Conservation (phyloP, 2,329 filamentous ascomycete genomes). For the Penicillium sp. region DNA sequence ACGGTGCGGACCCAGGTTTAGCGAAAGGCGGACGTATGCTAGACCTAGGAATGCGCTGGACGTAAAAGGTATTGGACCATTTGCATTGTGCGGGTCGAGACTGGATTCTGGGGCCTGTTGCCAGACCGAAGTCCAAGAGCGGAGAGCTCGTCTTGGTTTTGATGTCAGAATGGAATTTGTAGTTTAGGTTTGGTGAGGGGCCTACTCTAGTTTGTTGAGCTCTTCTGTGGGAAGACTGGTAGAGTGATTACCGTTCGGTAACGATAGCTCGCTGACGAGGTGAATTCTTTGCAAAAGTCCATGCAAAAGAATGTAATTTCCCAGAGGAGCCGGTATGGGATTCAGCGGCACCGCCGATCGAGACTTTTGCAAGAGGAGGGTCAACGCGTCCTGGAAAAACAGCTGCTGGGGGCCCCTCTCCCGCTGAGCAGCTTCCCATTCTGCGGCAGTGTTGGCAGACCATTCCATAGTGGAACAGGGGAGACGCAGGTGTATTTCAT, state of each 20-base stretch:
- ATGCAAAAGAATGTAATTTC: constrained; percentile 72
- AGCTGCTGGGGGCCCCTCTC: constrained; percentile 31
- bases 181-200: neutral
- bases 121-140: constrained; percentile 39
- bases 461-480: constrained; percentile 42
- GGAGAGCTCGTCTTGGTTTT: constrained; percentile 31
- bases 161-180: neutral
- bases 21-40: constrained; percentile 35
- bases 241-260: constrained; percentile 33
- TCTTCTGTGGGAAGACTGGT: constrained; percentile 35
- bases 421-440: constrained; percentile 35
- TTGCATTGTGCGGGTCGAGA: constrained; percentile 36
- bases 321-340: constrained; percentile 52
- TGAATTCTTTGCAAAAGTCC: constrained; percentile 69
- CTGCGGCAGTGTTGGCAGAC: constrained; percentile 32
- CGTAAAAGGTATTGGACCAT: constrained; percentile 37
- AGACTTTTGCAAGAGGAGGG: constrained; percentile 33
- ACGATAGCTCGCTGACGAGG: constrained; percentile 34
- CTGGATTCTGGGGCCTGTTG: constrained; percentile 39
- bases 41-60: constrained; percentile 34
- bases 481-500: constrained; percentile 38
- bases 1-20: constrained; percentile 60
- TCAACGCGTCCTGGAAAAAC: constrained; percentile 38
- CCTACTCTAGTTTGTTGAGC: constrained; percentile 37
- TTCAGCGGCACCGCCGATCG: constrained; percentile 29